Percentiles rank a stretch among this genome's conserved stretches.
phyloP scores from a whole-genome alignment of 352 stramenopile species.

The Phytopythium sindhum region DNA sequence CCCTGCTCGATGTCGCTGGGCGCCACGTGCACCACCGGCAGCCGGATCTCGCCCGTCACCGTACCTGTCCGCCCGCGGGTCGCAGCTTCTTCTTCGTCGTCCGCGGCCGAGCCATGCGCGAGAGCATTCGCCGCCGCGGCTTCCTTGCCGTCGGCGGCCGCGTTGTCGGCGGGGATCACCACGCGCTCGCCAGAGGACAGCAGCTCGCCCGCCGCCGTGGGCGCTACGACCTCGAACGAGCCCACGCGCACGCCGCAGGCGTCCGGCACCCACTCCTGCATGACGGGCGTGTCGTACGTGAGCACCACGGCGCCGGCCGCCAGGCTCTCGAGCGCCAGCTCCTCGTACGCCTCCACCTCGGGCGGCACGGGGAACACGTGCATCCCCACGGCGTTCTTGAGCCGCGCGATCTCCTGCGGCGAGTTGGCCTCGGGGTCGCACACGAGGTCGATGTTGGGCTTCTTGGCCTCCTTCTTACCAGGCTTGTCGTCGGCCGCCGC shows the following conservation, averaged over 20 bases:
- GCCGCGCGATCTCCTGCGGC: slow-evolving; percentile 28
- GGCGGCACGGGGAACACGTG: slow-evolving; percentile 64
- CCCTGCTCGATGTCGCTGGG: slow-evolving; percentile 52
- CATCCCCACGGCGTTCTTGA: slow-evolving; percentile 66
- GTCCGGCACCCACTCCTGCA: slow-evolving; percentile 71
- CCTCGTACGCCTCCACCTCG: slow-evolving; percentile 50
- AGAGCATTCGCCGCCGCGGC: not conserved
- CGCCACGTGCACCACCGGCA: slow-evolving; percentile 49
- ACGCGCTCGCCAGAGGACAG: slow-evolving; percentile 3
- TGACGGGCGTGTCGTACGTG: slow-evolving; percentile 68
- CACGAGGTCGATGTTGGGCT: slow-evolving; percentile 53
- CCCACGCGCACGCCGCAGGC: slow-evolving; percentile 50
- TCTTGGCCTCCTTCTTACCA: slow-evolving; percentile 16
- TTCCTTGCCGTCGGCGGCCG: slow-evolving; percentile 3
- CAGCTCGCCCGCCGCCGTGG: not conserved
- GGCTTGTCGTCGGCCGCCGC: not conserved
- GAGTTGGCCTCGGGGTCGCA: slow-evolving; percentile 45
- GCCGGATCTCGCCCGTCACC: slow-evolving; percentile 18
- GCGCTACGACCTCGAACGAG: slow-evolving; percentile 33
- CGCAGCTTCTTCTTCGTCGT: not conserved
- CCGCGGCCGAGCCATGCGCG: not conserved
- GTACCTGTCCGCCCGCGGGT: not conserved
- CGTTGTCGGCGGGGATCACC: not conserved
- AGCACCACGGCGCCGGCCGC: slow-evolving; percentile 55
- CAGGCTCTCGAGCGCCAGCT: slow-evolving; percentile 48